Conservation (phyloP, 768 basidiomycete species). For the Termitomyces titanicus region DNA sequence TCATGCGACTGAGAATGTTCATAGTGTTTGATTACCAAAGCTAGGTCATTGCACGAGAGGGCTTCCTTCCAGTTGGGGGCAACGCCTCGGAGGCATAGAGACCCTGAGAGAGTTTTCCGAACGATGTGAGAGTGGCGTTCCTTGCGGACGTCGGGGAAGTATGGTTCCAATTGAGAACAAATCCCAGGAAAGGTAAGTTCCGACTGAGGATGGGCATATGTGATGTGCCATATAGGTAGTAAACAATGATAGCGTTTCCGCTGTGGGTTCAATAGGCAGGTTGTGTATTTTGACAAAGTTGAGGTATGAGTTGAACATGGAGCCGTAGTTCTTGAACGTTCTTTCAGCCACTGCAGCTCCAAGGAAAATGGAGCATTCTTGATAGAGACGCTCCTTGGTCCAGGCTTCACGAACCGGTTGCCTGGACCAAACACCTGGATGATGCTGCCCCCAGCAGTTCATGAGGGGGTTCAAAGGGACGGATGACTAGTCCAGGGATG, state of each 20-base stretch:
- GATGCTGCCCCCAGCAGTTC: neutral
- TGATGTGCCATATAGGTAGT: neutral
- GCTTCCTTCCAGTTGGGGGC: too few relatives aligned
- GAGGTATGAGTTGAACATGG: neutral
- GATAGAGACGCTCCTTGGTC: neutral
- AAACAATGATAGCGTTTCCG: neutral
- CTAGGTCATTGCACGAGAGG: neutral
- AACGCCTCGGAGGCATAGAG: too few relatives aligned
- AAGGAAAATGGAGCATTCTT: too few relatives aligned
- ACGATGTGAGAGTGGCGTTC: too few relatives aligned
- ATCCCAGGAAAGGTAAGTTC: neutral
- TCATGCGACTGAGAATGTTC: neutral
- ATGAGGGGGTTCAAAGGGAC: neutral
- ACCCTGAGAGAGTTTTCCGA: too few relatives aligned
- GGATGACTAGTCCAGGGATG: neutral
- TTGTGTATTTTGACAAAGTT: neutral
- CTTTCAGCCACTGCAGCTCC: too few relatives aligned
- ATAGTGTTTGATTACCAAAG: slow-evolving; percentile 6
- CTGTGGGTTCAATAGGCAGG: neutral
- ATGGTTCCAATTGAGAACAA: too few relatives aligned
- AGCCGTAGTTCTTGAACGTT: neutral
- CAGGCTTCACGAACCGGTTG: neutral
- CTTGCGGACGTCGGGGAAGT: too few relatives aligned
- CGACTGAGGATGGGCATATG: neutral
- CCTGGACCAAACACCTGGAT: neutral